phyloP scores from a whole-genome alignment of 345 rosid genomes.

The Rhizophora mangle region DNA sequence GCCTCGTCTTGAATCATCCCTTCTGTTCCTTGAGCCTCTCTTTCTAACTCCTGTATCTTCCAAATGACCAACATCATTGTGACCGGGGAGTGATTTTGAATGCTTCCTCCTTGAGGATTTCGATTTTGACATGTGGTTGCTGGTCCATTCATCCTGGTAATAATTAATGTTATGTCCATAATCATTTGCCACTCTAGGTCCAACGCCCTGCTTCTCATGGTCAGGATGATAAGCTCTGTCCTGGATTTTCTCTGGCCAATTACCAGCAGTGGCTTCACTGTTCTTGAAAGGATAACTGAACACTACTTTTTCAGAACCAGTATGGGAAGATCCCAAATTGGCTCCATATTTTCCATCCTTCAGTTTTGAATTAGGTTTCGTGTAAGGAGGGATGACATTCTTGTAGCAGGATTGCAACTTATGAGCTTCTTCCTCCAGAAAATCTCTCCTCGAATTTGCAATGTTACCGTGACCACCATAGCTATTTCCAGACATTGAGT shows the following conservation, averaged over 20 bases:
- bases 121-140: conserved; percentile 44
- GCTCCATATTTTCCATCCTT: conserved; percentile 37
- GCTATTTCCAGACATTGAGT: conserved; percentile 23
- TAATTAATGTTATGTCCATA: conserved; percentile 16
- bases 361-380: conserved; percentile 44
- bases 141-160: conserved; percentile 26
- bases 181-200: conserved; percentile 24
- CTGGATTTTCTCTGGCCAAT: conserved; percentile 28
- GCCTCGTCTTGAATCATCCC: conserved; percentile 58
- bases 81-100: conserved; percentile 36
- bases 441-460: conserved; percentile 27
- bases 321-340: conserved; percentile 24
- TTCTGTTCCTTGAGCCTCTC: conserved; percentile 60
- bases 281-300: conserved; percentile 33
- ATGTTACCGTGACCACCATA: conserved; percentile 25
- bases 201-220: conserved; percentile 26
- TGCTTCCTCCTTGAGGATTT: conserved; percentile 62
- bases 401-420: conserved; percentile 36
- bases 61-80: conserved; percentile 29
- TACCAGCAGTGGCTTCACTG: conserved; percentile 19
- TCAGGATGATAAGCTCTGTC: conserved; percentile 27
- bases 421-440: conserved; percentile 38
- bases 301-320: conserved; percentile 32
- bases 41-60: conserved; percentile 36
- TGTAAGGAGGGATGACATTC: conserved; percentile 64